Evolutionary conservation across 805 yeast genomes (phyloP).

Genomic region (Komagataella mondaviorum): DNA sequence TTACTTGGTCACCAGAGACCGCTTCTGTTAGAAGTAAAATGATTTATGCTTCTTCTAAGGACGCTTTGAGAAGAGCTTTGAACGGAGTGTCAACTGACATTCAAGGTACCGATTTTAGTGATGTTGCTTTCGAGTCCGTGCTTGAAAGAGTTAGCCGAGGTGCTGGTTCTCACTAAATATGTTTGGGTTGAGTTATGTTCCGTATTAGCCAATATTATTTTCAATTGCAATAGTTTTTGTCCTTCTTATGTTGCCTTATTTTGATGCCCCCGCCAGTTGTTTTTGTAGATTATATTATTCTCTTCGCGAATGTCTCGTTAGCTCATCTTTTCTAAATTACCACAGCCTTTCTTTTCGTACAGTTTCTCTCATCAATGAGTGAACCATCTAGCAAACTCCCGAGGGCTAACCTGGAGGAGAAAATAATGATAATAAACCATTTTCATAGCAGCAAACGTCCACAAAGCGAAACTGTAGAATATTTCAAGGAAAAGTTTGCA

Average conservation of each 20-base stretch:
- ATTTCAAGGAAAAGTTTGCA: conserved; percentile 32
- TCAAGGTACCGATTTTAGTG: conserved; percentile 97
- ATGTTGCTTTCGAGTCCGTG: conserved; percentile 89
- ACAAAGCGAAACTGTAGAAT: conserved; percentile 44
- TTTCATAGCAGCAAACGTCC: conserved; percentile 33
- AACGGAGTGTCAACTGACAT: conserved; percentile 90
- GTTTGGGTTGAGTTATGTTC: background rate
- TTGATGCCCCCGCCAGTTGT: background rate
- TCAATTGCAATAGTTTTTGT: conserved; percentile 1
- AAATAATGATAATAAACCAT: conserved; percentile 38
- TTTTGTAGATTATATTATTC: no score
- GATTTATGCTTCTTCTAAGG: conserved; percentile 98
- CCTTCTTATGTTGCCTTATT: background rate
- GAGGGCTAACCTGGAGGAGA: conserved; percentile 46
- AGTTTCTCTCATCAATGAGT: background rate
- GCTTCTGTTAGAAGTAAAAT: conserved; percentile 93
- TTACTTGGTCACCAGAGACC: conserved; percentile 96
- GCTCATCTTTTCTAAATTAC: background rate
- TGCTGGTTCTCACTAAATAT: conserved; percentile 42
- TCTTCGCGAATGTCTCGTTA: background rate
- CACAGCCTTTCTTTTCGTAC: background rate
- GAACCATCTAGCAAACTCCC: conserved; percentile 15
- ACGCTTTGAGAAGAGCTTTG: conserved; percentile 92
- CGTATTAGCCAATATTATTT: background rate
- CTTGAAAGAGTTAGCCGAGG: conserved; percentile 82